Conservation (phyloP, 2,329 filamentous ascomycete genomes). For the Alternaria arborescens region DNA sequence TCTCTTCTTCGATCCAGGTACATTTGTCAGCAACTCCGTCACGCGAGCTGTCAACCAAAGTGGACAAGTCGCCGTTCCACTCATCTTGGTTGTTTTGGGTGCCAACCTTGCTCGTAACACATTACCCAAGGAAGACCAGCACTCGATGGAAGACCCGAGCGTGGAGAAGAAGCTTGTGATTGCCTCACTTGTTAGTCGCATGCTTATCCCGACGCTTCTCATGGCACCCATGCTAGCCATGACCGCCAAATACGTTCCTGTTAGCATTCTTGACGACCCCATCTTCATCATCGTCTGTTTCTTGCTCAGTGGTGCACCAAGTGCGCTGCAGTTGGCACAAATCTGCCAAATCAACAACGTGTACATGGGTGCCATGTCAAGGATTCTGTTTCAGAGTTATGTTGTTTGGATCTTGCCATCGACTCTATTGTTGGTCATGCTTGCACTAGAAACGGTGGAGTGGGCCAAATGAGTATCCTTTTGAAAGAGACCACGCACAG, state of each 20-base stretch:
- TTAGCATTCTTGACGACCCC: constrained; percentile 95
- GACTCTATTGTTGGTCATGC: constrained; percentile 88
- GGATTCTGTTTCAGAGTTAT: constrained; percentile 93
- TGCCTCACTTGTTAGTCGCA: constrained; percentile 85
- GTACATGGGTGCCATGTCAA: constrained; percentile 93
- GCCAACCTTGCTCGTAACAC: constrained; percentile 95
- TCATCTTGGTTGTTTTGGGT: constrained; percentile 94
- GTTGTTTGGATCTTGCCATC: constrained; percentile 97
- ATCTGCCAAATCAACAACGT: constrained; percentile 99
- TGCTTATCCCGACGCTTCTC: constrained; percentile 88
- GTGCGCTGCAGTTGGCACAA: constrained; percentile 91
- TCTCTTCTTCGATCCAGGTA: constrained; percentile 87
- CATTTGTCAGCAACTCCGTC: constrained; percentile 91
- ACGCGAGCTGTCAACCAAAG: constrained; percentile 86
- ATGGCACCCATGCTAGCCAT: constrained; percentile 92
- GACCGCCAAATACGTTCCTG: constrained; percentile 85
- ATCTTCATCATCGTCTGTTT: constrained; percentile 99
- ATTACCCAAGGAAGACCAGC: constrained; percentile 70
- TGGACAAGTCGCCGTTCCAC: constrained; percentile 88
- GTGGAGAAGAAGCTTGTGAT: constrained; percentile 80
- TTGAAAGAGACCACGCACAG: not conserved
- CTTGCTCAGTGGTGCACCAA: constrained; percentile 91
- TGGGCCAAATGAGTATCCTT: constrained; percentile 68
- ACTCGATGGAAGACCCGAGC: constrained; percentile 73
- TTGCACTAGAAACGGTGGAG: constrained; percentile 89